These are phyloP conservation scores for Halophytophthora batemanensis DNA, from an alignment of 352 stramenopile species.

Conservation along the genomic window DNA sequence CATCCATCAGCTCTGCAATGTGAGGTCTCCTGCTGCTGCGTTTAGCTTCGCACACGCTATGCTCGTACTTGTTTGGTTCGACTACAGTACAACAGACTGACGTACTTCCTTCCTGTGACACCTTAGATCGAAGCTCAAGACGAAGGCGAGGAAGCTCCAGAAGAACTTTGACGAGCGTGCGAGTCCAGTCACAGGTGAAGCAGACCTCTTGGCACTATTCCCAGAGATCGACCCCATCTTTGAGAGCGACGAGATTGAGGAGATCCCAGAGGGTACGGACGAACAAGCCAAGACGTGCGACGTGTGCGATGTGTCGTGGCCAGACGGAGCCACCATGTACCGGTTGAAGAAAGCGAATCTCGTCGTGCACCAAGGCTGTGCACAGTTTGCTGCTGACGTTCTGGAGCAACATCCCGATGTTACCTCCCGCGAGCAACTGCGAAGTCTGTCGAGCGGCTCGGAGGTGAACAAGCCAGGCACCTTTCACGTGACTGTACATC, in stretches of 20 bases:
- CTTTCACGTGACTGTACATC: constrained; percentile 73
- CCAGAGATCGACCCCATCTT: constrained; percentile 72
- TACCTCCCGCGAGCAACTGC: constrained; percentile 46
- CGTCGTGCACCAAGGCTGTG: constrained; percentile 68
- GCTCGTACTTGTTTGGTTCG: background rate
- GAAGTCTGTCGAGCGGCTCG: constrained; percentile 41
- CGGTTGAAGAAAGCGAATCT: constrained; percentile 44
- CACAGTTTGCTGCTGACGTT: constrained; percentile 73
- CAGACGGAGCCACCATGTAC: constrained; percentile 67
- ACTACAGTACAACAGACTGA: no score
- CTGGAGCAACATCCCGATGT: constrained; percentile 58
- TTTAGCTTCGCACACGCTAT: background rate
- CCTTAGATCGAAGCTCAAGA: constrained; percentile 60
- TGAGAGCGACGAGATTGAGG: constrained; percentile 52
- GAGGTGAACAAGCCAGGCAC: constrained; percentile 65
- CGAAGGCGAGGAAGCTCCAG: constrained; percentile 68
- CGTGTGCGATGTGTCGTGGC: constrained; percentile 83
- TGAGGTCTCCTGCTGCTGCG: constrained; percentile 18
- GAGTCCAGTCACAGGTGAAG: constrained; percentile 39
- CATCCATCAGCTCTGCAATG: constrained; percentile 54
- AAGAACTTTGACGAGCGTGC: constrained; percentile 67
- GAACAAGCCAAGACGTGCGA: constrained; percentile 46
- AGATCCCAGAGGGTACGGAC: constrained; percentile 28
- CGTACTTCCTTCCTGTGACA: no score
- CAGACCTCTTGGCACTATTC: constrained; percentile 49